Evolutionary conservation across 73 alveolate species (phyloP).

Genomic region (Paramecium octaurelia): DNA sequence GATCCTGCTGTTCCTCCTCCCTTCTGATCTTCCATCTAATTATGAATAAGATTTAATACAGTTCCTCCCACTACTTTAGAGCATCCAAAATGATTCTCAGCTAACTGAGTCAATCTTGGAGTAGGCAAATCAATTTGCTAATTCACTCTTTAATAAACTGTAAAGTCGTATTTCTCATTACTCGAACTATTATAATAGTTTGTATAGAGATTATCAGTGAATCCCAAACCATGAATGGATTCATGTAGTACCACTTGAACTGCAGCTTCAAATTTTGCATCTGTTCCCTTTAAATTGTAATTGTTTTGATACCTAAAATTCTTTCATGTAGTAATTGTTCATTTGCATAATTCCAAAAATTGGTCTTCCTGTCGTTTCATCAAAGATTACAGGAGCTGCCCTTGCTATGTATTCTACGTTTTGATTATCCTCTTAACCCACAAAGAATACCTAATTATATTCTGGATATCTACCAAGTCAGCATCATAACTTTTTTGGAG

Average conservation of each 20-base stretch:
- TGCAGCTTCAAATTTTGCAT: slow-evolving; percentile 20
- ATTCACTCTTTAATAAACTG: neutral
- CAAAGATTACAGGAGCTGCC: neutral
- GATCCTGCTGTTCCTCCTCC: neutral
- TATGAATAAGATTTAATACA: neutral
- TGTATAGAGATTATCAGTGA: neutral
- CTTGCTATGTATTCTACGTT: neutral
- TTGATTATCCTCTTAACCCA: neutral
- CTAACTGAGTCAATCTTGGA: neutral
- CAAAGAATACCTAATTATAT: neutral
- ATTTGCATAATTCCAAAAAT: neutral
- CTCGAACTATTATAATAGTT: neutral
- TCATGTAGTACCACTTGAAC: neutral
- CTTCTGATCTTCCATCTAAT: slow-evolving; percentile 30
- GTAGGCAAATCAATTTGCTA: neutral
- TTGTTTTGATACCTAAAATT: neutral
- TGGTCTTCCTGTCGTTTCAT: neutral
- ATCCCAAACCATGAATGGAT: slow-evolving; percentile 1
- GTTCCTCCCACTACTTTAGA: neutral
- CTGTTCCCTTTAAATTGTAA: neutral
- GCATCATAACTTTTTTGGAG: neutral
- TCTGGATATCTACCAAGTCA: neutral
- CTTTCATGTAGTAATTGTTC: neutral
- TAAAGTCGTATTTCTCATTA: neutral
- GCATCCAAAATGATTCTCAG: neutral